These are phyloP conservation scores for Blastocladiella britannica DNA, from an alignment of 192 early-diverging fungal genomes.

Conservation along the genomic window DNA sequence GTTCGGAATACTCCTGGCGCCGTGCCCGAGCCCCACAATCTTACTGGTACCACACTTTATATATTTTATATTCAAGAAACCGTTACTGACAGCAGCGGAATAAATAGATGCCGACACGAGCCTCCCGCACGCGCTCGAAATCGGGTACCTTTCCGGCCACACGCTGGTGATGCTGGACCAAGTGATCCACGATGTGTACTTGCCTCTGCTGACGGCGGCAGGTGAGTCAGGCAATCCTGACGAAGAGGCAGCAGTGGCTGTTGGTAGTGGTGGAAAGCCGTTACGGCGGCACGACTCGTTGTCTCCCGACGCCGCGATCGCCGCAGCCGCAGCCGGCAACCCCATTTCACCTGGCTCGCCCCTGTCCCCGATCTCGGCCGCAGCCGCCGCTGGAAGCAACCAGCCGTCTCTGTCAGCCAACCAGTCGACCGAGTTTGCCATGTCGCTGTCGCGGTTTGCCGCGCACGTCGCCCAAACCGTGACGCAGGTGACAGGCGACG, in stretches of 20 bases:
- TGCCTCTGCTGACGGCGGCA: conserved; percentile 19
- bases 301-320: background rate
- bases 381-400: no score
- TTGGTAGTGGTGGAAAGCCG: no score
- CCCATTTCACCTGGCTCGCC: no score
- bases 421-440: conserved; percentile 19
- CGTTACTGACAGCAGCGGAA: no score
- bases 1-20: conserved; percentile 21
- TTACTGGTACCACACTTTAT: no score
- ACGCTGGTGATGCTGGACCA: conserved; percentile 34
- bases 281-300: no score
- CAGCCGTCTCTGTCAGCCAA: no score
- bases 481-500: conserved; percentile 34
- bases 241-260: no score
- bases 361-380: no score
- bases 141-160: conserved; percentile 28
- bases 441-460: conserved; percentile 28
- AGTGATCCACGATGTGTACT: conserved; percentile 28
- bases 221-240: background rate
- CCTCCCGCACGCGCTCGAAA: conserved; percentile 21
- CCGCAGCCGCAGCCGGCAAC: conserved; percentile 5
- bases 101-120: conserved; percentile 15
- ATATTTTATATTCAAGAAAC: no score
- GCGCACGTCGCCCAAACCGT: conserved; percentile 28
- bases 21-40: conserved; percentile 16